Percentiles rank a stretch among this genome's conserved stretches.
phyloP scores from a whole-genome alignment of 2,329 filamentous ascomycete genomes.

The Colletotrichum ledebouriae region DNA sequence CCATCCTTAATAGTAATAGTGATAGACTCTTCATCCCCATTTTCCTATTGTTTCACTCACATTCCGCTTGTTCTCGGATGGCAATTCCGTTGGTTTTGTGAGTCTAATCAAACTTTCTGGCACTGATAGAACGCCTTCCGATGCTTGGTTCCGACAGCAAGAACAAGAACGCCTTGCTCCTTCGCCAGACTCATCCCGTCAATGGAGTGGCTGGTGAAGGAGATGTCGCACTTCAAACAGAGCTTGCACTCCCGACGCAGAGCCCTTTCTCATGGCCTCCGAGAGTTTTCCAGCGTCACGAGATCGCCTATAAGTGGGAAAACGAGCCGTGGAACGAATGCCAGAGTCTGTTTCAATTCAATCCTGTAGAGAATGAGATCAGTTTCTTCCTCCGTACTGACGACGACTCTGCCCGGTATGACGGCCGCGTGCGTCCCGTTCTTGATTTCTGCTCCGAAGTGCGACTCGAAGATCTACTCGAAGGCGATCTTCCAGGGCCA shows the following conservation, averaged over 20 bases:
- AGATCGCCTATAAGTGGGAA: background rate
- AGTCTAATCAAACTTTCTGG: background rate
- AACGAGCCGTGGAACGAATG: background rate
- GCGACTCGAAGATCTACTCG: background rate
- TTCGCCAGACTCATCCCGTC: background rate
- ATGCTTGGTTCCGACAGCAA: background rate
- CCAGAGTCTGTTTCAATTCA: background rate
- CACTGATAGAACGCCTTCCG: background rate
- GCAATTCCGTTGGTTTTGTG: too few relatives aligned
- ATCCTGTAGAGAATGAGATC: background rate
- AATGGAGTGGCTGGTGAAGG: background rate
- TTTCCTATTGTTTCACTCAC: too few relatives aligned
- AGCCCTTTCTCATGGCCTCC: conserved; percentile 12
- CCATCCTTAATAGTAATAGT: too few relatives aligned
- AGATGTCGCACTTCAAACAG: background rate
- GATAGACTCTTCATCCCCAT: too few relatives aligned
- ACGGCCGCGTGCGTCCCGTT: background rate
- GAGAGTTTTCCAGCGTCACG: background rate
- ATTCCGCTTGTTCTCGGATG: too few relatives aligned
- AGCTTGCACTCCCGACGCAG: background rate
- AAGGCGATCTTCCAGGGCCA: background rate
- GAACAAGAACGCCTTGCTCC: background rate
- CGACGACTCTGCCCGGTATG: background rate
- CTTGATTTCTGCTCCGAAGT: background rate
- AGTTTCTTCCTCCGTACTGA: background rate